phyloP scores from a whole-genome alignment of 352 stramenopile genomes.

The Phytophthora pistaciae region DNA sequence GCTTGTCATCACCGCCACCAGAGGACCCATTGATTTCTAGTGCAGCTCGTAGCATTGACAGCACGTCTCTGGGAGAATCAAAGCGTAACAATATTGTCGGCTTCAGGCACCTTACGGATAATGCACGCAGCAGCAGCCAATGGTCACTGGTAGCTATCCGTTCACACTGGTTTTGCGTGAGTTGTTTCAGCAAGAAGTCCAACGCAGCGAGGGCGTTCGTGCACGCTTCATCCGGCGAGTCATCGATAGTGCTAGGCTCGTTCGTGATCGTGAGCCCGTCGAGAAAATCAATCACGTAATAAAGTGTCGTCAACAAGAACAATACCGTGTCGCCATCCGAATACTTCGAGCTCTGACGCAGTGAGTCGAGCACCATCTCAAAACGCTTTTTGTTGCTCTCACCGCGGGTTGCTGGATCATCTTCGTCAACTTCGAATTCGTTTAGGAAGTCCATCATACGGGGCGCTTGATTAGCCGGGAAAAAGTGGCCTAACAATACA shows the following conservation, averaged over 20 bases:
- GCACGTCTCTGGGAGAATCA: conserved; percentile 55
- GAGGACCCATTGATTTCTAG: conserved; percentile 14
- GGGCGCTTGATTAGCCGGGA: conserved; percentile 51
- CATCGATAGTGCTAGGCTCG: conserved; percentile 20
- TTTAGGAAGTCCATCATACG: conserved; percentile 65
- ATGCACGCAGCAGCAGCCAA: conserved; percentile 40
- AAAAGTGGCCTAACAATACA: conserved; percentile 60
- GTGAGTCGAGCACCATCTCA: conserved; percentile 52
- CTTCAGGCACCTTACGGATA: conserved; percentile 53
- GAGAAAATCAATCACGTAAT: conserved; percentile 50
- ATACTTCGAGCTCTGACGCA: conserved; percentile 46
- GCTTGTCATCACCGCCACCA: neutral
- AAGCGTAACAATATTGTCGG: conserved; percentile 66
- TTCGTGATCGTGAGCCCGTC: conserved; percentile 31
- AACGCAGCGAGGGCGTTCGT: conserved; percentile 47
- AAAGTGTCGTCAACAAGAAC: conserved; percentile 53
- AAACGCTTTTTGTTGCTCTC: conserved; percentile 36
- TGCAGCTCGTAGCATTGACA: conserved; percentile 45
- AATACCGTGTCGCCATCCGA: conserved; percentile 35
- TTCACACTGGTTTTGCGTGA: conserved; percentile 30
- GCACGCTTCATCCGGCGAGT: conserved; percentile 40
- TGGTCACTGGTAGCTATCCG: conserved; percentile 19
- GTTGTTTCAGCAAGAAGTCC: conserved; percentile 42
- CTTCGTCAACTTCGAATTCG: conserved; percentile 54
- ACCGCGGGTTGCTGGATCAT: conserved; percentile 2